These are phyloP conservation scores for Orbilia blumenaviensis DNA, from an alignment of 2,329 filamentous ascomycete genomes.

Conservation along the genomic window DNA sequence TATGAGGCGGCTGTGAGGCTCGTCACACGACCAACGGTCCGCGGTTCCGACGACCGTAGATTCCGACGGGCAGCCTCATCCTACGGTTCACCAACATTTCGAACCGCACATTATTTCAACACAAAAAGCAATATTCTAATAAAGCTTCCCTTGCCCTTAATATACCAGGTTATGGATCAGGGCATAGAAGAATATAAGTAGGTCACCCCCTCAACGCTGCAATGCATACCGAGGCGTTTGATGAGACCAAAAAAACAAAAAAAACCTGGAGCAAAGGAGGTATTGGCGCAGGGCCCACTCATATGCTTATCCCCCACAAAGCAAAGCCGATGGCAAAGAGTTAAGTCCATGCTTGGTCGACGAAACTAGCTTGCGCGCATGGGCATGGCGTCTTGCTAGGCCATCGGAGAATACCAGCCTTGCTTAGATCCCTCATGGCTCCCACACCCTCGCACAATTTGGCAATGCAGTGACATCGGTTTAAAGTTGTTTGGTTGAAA, in stretches of 20 bases:
- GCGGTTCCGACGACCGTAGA: conserved; percentile 43
- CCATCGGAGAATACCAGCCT: conserved; percentile 32
- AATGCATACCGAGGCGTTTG: conserved; percentile 15
- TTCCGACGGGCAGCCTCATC: conserved; percentile 52
- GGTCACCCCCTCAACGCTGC: conserved; percentile 3
- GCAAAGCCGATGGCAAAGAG: conserved; percentile 24
- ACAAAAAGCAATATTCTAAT: conserved; percentile 28
- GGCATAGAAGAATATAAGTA: conserved; percentile 20
- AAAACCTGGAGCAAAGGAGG: background rate
- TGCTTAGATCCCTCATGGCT: conserved; percentile 8
- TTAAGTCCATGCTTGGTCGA: background rate
- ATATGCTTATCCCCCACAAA: conserved; percentile 50
- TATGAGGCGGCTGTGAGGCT: conserved; percentile 31
- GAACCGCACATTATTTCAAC: conserved; percentile 46
- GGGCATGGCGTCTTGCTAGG: background rate
- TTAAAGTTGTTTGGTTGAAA: background rate
- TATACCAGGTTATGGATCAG: conserved; percentile 32
- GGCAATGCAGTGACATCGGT: background rate
- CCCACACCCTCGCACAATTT: conserved; percentile 12
- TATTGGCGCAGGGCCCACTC: conserved; percentile 7
- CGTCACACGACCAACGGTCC: conserved; percentile 40
- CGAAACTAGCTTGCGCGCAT: background rate
- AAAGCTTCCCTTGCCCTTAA: background rate
- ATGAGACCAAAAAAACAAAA: background rate
- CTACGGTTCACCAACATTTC: conserved; percentile 23